These are phyloP conservation scores for Yamadazyma phyllophila DNA, from an alignment of 805 yeast genomes.

Conservation along the genomic window DNA sequence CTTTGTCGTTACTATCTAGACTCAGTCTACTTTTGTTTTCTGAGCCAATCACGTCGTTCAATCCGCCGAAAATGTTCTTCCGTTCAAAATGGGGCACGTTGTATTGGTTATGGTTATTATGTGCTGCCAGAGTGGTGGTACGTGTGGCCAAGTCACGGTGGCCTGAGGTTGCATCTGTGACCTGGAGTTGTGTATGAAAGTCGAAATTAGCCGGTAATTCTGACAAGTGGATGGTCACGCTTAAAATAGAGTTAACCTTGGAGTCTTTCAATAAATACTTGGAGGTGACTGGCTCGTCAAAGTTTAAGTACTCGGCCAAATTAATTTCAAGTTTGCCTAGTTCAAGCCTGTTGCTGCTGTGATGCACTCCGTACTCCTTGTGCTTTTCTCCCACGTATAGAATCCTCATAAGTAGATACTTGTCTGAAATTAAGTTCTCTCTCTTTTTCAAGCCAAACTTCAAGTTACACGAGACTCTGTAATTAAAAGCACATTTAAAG, in stretches of 20 bases:
- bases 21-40: constrained; percentile 9
- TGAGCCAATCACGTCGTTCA: constrained; percentile 31
- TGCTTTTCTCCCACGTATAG: constrained; percentile 32
- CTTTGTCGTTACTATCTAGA: neutral
- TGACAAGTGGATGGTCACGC: constrained; percentile 53
- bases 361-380: constrained; percentile 10
- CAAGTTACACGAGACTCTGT: constrained; percentile 33
- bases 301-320: constrained; percentile 66
- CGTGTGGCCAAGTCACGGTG: constrained; percentile 4
- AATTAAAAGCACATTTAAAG: constrained; percentile 40
- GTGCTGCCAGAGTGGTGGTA: neutral
- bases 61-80: constrained; percentile 48
- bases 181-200: constrained; percentile 41
- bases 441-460: constrained; percentile 40
- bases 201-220: constrained; percentile 38
- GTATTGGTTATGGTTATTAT: constrained; percentile 21
- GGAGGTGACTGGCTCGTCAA: constrained; percentile 49
- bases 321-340: constrained; percentile 71
- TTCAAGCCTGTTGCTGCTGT: constrained; percentile 10
- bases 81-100: constrained; percentile 41
- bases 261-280: constrained; percentile 73
- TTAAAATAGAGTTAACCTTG: constrained; percentile 78
- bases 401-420: constrained; percentile 39
- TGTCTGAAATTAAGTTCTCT: constrained; percentile 40
- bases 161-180: constrained; percentile 24